Percentiles rank a stretch among this genome's conserved stretches.
phyloP scores from a whole-genome alignment of 2,329 filamentous ascomycete species.

The Didymella keratinophila region DNA sequence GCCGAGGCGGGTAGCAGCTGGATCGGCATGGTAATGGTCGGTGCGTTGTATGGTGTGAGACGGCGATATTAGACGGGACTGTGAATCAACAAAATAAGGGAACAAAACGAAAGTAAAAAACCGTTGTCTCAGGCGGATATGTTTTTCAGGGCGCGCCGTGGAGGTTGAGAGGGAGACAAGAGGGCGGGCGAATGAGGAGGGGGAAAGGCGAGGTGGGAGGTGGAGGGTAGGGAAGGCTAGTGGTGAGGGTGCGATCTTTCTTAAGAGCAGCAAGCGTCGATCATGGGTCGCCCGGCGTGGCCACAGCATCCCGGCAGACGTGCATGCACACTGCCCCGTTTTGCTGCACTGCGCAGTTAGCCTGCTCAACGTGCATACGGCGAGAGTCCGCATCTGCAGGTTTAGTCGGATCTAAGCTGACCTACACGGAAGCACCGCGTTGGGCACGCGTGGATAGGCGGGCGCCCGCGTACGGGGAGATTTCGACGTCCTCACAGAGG shows the following conservation, averaged over 20 bases:
- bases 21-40: conserved; percentile 74
- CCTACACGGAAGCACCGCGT: conserved; percentile 29
- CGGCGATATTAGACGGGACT: conserved; percentile 49
- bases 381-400: conserved; percentile 46
- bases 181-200: conserved; percentile 52
- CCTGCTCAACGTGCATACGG: conserved; percentile 50
- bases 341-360: conserved; percentile 48
- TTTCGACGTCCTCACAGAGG: conserved; percentile 37
- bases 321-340: conserved; percentile 52
- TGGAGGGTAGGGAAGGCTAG: conserved; percentile 52
- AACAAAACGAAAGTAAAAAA: conserved; percentile 40
- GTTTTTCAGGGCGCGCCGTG: conserved; percentile 47
- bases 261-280: conserved; percentile 49
- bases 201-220: conserved; percentile 54
- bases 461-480: conserved; percentile 34
- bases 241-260: conserved; percentile 47
- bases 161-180: conserved; percentile 44
- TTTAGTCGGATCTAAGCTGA: conserved; percentile 51
- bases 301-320: conserved; percentile 47
- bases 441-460: conserved; percentile 46
- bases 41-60: conserved; percentile 35
- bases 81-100: conserved; percentile 42
- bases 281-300: conserved; percentile 45
- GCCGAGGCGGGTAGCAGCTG: conserved; percentile 94
- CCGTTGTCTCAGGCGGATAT: conserved; percentile 47